Conservation (phyloP, 305 asterid genomes). For the Solanum hybrid region DNA sequence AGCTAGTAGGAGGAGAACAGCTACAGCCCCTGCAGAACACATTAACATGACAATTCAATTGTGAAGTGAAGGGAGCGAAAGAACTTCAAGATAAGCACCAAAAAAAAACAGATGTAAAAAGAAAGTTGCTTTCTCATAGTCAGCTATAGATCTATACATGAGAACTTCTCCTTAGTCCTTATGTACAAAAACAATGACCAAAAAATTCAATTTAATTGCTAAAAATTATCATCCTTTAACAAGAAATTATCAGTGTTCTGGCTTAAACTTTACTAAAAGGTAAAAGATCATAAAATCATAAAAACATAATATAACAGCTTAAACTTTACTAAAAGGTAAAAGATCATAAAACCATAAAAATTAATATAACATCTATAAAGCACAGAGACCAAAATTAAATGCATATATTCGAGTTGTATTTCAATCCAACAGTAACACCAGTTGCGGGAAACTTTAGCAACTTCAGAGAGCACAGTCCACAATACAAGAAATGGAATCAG, state of each 20-base stretch:
- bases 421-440: neutral
- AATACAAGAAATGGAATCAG: neutral
- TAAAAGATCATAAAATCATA: neutral
- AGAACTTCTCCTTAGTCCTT: neutral
- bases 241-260: neutral
- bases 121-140: neutral
- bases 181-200: neutral
- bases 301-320: neutral
- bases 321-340: neutral
- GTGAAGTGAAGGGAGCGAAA: neutral
- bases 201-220: neutral
- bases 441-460: neutral
- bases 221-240: neutral
- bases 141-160: neutral
- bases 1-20: conserved; percentile 88
- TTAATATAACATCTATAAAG: neutral
- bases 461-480: neutral
- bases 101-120: neutral
- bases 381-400: neutral
- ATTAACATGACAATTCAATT: neutral
- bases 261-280: neutral
- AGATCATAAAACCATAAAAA: neutral
- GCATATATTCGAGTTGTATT: neutral
- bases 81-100: neutral
- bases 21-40: conserved; percentile 80